Percentiles rank a stretch among this genome's conserved stretches.
Evolutionary conservation across 352 stramenopile genomes (phyloP).

Genomic region (Pythium monospermum): DNA sequence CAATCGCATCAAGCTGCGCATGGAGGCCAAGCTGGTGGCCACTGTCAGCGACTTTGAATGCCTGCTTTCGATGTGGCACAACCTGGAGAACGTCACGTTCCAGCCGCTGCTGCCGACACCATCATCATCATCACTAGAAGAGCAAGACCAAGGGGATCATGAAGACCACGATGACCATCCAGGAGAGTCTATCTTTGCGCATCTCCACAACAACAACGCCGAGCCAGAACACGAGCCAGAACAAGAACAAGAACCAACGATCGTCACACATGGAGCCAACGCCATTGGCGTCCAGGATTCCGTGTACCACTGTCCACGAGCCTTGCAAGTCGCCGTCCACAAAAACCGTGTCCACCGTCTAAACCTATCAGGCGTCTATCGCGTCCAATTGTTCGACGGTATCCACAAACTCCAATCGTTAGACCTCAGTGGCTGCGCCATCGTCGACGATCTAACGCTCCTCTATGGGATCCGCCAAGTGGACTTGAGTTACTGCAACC

Average conservation of each 20-base stretch:
- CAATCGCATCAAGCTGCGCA: conserved; percentile 32
- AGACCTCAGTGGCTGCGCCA: conserved; percentile 51
- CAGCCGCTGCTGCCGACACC: conserved; percentile 31
- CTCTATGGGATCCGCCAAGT: conserved; percentile 38
- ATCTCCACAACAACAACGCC: conserved; percentile 2
- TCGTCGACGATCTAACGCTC: conserved; percentile 40
- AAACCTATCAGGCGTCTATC: conserved; percentile 44
- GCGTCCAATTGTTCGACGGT: conserved; percentile 49
- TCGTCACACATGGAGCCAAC: conserved; percentile 17
- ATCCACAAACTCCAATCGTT: conserved; percentile 40
- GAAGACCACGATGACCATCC: conserved; percentile 6
- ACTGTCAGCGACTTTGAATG: conserved; percentile 29
- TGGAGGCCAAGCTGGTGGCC: conserved; percentile 34
- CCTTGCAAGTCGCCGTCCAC: conserved; percentile 27
- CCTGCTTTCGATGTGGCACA: conserved; percentile 42
- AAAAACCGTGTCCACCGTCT: conserved; percentile 27
- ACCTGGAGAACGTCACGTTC: conserved; percentile 51
- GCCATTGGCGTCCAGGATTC: conserved; percentile 9
- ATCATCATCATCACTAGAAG: conserved; percentile 1
- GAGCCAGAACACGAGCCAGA: conserved; percentile 8
- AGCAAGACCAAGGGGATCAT: conserved; percentile 7
- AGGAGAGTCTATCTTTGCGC: conserved; percentile 18
- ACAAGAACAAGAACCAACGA: conserved; percentile 8
- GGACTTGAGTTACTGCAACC: conserved; percentile 64
- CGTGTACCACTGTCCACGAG: conserved; percentile 28